phyloP scores from a whole-genome alignment of 805 yeast genomes.

The Limtongia smithiae region DNA sequence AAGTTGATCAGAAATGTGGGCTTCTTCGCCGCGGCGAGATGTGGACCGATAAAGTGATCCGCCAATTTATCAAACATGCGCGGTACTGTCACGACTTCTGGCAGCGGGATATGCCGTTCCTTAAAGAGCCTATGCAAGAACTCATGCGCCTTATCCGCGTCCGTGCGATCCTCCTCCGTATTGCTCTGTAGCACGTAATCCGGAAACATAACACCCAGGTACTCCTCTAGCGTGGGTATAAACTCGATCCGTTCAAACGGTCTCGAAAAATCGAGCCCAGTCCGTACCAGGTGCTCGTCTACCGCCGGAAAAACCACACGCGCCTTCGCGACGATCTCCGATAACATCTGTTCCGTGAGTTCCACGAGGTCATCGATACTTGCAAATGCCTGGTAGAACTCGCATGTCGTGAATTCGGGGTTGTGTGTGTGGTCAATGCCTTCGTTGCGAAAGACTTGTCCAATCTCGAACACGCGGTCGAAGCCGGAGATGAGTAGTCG shows the following conservation, averaged over 20 bases:
- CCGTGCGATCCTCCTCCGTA: constrained; percentile 37
- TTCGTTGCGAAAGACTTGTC: constrained; percentile 82
- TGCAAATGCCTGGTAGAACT: constrained; percentile 96
- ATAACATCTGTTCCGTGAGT: constrained; percentile 60
- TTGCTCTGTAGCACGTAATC: constrained; percentile 3
- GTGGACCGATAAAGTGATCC: constrained; percentile 59
- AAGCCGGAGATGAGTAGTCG: constrained; percentile 78
- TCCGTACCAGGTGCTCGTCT: neutral
- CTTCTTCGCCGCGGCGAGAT: constrained; percentile 40
- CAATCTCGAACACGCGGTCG: constrained; percentile 83
- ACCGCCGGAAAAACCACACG: constrained; percentile 3
- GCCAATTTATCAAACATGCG: constrained; percentile 65
- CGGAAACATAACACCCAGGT: constrained; percentile 53
- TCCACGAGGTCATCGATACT: constrained; percentile 94
- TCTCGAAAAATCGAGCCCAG: constrained; percentile 2
- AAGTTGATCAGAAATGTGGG: constrained; percentile 81
- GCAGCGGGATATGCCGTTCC: constrained; percentile 38
- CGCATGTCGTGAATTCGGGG: constrained; percentile 99
- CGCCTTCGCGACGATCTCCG: constrained; percentile 37
- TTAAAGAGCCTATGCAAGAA: constrained; percentile 44
- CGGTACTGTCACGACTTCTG: constrained; percentile 43
- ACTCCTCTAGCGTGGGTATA: constrained; percentile 55
- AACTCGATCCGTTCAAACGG: constrained; percentile 56
- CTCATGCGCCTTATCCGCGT: constrained; percentile 22
- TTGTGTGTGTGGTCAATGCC: constrained; percentile 98